Conservation (phyloP, 148 eudicot genomes). For the Simmondsia chinensis region DNA sequence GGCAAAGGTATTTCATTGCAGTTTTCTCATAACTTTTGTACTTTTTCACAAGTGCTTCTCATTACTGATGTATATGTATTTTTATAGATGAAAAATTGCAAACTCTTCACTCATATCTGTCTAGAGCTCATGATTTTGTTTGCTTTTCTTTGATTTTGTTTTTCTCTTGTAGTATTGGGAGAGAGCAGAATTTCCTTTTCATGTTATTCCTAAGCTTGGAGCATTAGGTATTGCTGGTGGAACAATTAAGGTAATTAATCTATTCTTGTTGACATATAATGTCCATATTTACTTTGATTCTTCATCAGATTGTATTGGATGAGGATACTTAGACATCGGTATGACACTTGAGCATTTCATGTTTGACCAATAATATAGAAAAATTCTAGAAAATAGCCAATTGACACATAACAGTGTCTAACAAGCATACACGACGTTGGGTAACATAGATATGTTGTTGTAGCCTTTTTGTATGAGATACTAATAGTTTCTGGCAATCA, state of each 20-base stretch:
- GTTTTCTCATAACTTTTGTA: neutral
- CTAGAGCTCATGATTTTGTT: too few relatives aligned
- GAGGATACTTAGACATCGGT: too few relatives aligned
- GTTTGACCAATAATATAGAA: too few relatives aligned
- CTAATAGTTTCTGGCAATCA: slow-evolving; percentile 21
- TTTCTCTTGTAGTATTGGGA: slow-evolving; percentile 71
- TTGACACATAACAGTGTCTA: too few relatives aligned
- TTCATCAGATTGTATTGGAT: too few relatives aligned
- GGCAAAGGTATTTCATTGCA: slow-evolving; percentile 51
- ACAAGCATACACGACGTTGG: too few relatives aligned
- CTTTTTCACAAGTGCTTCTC: neutral
- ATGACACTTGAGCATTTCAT: too few relatives aligned
- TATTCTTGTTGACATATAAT: neutral
- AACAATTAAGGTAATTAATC: slow-evolving; percentile 62
- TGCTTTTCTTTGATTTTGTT: too few relatives aligned
- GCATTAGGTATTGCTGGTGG: slow-evolving; percentile 71
- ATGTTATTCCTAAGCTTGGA: slow-evolving; percentile 75
- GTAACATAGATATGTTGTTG: too few relatives aligned
- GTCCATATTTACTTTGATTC: too few relatives aligned
- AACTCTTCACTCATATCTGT: neutral
- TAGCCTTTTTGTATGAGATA: neutral
- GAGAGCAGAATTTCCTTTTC: slow-evolving; percentile 94
- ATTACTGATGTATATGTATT: neutral
- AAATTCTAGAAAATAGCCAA: too few relatives aligned
- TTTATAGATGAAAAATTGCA: neutral